Evolutionary conservation across 2,329 filamentous ascomycete species (phyloP), one percentile per base, ranked within the genome.

Genomic region (Exophiala mesophila): DNA sequence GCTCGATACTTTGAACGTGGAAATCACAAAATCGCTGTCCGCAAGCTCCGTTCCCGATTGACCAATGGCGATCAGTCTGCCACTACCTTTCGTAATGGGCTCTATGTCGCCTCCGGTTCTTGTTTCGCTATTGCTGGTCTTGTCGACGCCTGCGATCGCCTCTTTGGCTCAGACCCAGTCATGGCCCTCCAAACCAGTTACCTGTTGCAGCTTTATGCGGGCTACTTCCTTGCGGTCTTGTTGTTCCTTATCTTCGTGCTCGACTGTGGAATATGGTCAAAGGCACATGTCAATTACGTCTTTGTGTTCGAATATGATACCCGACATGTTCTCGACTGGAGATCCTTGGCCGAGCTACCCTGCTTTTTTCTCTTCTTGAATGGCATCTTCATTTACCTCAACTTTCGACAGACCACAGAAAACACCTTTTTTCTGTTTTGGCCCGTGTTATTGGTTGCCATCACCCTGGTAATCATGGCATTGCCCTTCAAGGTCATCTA

Each of bases 281-380:
- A 70, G 38, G 81, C 83, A 61, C 94, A 90, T 64, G 86, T 98
- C 65, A 98, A 98, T 61, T 97, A 97, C 62, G 78, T 83, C 40
- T 96, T 96, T 63, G 88, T 97, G 55, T 98, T 98, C 59, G 92
- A 98, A 66, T 92, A 95, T 59, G 89, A 97, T 68, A 82, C 83
- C 40, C 76, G 90, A 44, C 81, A 92, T 61, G 79, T 83, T 51
- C 69, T 97, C 19, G 87, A 97, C 63, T 98, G 90, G 88, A 81
- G 86, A 54, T 82, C 95, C 61, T 72, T 96, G 20, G 73, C 84
- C 5, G 85, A 92, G 72, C 82, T 97, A 50, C 89, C 92, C 2
- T 85, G 85, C 54, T 82, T 94, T 61, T 88, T 94, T 59, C 69
- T 88, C 3, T 77, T 94, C 36, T 61, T 88, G 20, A 59, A 78